Base-by-base conservation (phyloP, 495 filamentous ascomycete species). In the Baudoinia panamericana region DNA sequence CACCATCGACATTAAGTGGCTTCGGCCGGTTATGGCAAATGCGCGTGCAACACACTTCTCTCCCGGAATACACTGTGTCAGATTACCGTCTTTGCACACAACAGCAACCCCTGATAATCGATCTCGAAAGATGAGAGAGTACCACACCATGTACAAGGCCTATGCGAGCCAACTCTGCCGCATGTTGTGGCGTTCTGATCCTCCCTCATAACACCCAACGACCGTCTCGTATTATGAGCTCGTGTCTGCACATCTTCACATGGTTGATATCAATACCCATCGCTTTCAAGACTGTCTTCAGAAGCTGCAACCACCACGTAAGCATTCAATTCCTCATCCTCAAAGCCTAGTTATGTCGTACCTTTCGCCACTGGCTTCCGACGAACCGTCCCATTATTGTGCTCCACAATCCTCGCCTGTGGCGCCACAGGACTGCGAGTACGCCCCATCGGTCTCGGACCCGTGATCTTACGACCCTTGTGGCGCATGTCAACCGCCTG, bases 361-460 rank as follows among this genome's bases (percentile, higher is more conserved):
- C 39, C 38, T 36, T 24, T 20, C 12, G 19, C 30, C 16, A 54
- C 37, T n/a, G 51, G 51, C 48, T 54, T 54, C 37, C 51, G 34
- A 23, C 51, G 39, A 7, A 54, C 36, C n/a, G 51, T 54, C 22
- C 51, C 51, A 26, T 5, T 33, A 20, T 19, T 49, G n/a, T n/a
- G n/a, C 46, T 50, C 48, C 20, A 51, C 35, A 18, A 45, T 4
- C 29, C 23, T 32, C 38, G 42, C 24, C 16, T 47, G 46, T 16
- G 26, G 36, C 17, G 19, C 28, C 4, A 22, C 22, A 4, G 24
- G 21, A 20, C 55, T 54, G 16, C 54, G 40, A 22, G 42, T 48
- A 23, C n/a, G n/a, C n/a, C 58, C 60, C 60, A 63, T 63, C 0
- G 60, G 60, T 9, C 60, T 32, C 9, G 58, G 60, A 4, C 60